Evolutionary conservation across 2,329 filamentous ascomycete species (phyloP), one percentile per base, ranked within the genome.

Genomic region (Colletotrichum acutatum): DNA sequence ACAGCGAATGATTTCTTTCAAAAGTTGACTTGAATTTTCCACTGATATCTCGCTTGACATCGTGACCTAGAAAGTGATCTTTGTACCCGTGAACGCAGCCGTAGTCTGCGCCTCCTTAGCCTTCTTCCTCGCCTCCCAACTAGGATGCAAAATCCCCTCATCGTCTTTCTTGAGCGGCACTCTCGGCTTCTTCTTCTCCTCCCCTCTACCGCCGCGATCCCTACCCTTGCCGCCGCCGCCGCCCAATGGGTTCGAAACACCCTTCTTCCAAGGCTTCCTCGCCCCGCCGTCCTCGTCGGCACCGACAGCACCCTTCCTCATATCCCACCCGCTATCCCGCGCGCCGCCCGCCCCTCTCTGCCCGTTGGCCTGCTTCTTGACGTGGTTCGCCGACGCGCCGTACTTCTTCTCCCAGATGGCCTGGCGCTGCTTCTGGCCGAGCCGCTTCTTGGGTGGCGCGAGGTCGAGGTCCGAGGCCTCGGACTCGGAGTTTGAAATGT

Each of bases 331-430:
- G 11, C 84, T 78, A 61, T 89, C 87, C 49, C 86, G 78, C 8
- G 82, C 79, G 12, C 78, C 79, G 12, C 78, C 59, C n/a, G 46
- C 74, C 71, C 32, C 32, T 9, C 78, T 76, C 24, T 81, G 77
- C 59, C 81, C 77, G 71, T 82, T 84, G 42, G 61, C 46, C 67
- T 80, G 77, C 56, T 81, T 80, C 71, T 86, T 85, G 56, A 91
- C 80, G 78, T 95, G 93, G 76, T 91, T 93, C 1, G 94, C 94
- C 74, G 89, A 87, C 16, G 87, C 86, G 62, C 93, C 93, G 80
- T 88, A 96, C 79, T 95, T 96, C 84, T 94, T 92, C 84, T 96
- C 94, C 86, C 91, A 93, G 71, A 97, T 93, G 28, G 91, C 90
- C 79, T 94, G 93, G 9, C 94, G 90, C n/a, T 92, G 93, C 56